These are phyloP conservation scores for Entomortierella beljakovae DNA, from an alignment of 192 early-diverging fungal genomes.

Conservation along the genomic window DNA sequence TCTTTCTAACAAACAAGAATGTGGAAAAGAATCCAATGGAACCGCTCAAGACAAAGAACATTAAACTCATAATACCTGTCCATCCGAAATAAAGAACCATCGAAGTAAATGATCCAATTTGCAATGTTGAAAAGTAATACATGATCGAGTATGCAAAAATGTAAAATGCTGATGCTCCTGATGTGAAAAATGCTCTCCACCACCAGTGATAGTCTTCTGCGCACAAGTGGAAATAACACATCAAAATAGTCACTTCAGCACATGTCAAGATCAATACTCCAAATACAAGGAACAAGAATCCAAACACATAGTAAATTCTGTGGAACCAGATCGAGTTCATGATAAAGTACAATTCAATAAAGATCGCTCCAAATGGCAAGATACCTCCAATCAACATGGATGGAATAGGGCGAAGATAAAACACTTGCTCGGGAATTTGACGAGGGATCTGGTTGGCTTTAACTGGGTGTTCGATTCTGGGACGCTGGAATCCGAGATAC, in stretches of 20 bases:
- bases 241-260: conserved; percentile 90
- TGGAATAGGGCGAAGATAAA: conserved; percentile 79
- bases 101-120: conserved; percentile 83
- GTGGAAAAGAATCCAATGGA: conserved; percentile 85
- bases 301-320: conserved; percentile 94
- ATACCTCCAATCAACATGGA: conserved; percentile 86
- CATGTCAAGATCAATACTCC: conserved; percentile 85
- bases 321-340: conserved; percentile 95
- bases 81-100: conserved; percentile 93
- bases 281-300: conserved; percentile 92
- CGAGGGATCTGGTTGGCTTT: conserved; percentile 94
- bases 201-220: conserved; percentile 88
- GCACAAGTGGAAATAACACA: conserved; percentile 92
- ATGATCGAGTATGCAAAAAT: conserved; percentile 89
- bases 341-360: conserved; percentile 97
- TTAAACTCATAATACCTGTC: conserved; percentile 78
- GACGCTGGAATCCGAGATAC: conserved; percentile 73
- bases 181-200: conserved; percentile 91
- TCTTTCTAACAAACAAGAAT: conserved; percentile 81
- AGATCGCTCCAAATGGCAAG: conserved; percentile 93
- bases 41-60: conserved; percentile 82
- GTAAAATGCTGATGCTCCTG: conserved; percentile 89
- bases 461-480: conserved; percentile 78
- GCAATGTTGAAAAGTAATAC: conserved; percentile 84
- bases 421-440: conserved; percentile 90